Percentiles rank a stretch among this genome's conserved stretches.
phyloP scores from a whole-genome alignment of 2,329 filamentous ascomycete species.

The Drechslerella coelobrocha region DNA sequence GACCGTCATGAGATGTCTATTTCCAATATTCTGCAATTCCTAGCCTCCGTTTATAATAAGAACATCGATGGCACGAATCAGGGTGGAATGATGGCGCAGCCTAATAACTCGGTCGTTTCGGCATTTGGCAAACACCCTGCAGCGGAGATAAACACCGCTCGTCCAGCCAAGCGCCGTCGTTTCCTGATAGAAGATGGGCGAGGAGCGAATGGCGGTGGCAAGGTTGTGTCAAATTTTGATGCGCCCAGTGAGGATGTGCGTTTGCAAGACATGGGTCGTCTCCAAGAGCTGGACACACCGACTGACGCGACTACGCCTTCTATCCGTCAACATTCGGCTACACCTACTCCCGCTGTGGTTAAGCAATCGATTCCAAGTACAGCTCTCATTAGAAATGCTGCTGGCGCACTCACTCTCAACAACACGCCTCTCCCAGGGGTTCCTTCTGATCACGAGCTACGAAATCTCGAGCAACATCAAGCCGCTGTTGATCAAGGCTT shows the following conservation, averaged over 20 bases:
- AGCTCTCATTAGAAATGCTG: constrained; percentile 34
- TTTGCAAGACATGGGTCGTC: constrained; percentile 34
- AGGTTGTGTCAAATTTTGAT: constrained; percentile 23
- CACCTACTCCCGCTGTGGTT: constrained; percentile 23
- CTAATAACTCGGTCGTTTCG: constrained; percentile 36
- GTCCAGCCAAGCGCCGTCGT: constrained; percentile 37
- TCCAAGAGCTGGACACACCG: constrained; percentile 44
- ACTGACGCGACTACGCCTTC: constrained; percentile 34
- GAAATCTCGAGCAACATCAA: constrained; percentile 30
- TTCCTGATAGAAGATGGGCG: constrained; percentile 47
- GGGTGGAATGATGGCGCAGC: constrained; percentile 28
- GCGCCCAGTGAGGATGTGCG: constrained; percentile 12
- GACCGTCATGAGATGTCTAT: constrained; percentile 98
- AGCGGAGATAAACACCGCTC: constrained; percentile 32
- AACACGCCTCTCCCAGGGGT: constrained; percentile 23
- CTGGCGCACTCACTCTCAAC: constrained; percentile 20
- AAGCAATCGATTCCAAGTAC: constrained; percentile 18
- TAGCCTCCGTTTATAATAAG: constrained; percentile 94
- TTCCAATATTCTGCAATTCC: constrained; percentile 96
- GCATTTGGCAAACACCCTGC: constrained; percentile 31
- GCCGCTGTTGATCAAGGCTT: constrained; percentile 33
- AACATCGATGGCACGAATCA: constrained; percentile 73
- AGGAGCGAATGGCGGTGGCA: constrained; percentile 9
- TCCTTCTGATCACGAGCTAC: constrained; percentile 28
- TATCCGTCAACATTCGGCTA: constrained; percentile 33